A percentile compares a stretch with the other conserved stretches of the same genome.
Evolutionary conservation across 176 grass and related monocot genomes (phyloP).

Genomic region (Aechmea fasciata): DNA sequence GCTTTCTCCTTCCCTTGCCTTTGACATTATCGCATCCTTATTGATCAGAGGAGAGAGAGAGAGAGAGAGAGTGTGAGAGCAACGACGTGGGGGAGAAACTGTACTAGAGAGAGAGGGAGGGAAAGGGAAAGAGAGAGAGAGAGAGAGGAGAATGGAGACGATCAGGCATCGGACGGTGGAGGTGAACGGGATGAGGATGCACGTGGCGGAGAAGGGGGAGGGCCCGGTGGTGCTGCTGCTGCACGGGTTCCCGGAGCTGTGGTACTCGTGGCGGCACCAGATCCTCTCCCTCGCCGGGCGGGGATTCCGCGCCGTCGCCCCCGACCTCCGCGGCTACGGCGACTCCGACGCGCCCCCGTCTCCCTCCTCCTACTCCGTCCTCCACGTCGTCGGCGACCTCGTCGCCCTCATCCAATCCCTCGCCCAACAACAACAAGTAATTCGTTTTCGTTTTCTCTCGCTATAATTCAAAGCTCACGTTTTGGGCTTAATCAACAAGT

Average conservation of each 20-base stretch:
- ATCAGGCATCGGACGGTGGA: constrained; percentile 56
- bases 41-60: no score
- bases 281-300: constrained; percentile 38
- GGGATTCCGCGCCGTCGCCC: constrained; percentile 61
- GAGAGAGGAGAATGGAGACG: constrained; percentile 17
- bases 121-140: no score
- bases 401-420: constrained; percentile 64
- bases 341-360: constrained; percentile 37
- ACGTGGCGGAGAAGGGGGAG: constrained; percentile 63
- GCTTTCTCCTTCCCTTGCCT: no score
- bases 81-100: no score
- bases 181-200: constrained; percentile 40
- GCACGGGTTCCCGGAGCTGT: constrained; percentile 85
- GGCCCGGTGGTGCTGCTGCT: constrained; percentile 39
- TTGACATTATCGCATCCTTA: no score
- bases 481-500: no score
- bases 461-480: no score
- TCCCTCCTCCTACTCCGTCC: constrained; percentile 29
- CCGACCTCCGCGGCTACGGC: constrained; percentile 71
- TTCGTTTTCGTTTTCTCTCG: not conserved
- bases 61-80: no score
- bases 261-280: constrained; percentile 89
- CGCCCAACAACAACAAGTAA: constrained; percentile 41
- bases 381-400: constrained; percentile 75
- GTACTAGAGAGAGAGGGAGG: not conserved